A percentile compares a stretch with the other conserved stretches of the same genome.
phyloP scores from a whole-genome alignment of 2,329 filamentous ascomycete species.

The Teratosphaeria nubilosa region DNA sequence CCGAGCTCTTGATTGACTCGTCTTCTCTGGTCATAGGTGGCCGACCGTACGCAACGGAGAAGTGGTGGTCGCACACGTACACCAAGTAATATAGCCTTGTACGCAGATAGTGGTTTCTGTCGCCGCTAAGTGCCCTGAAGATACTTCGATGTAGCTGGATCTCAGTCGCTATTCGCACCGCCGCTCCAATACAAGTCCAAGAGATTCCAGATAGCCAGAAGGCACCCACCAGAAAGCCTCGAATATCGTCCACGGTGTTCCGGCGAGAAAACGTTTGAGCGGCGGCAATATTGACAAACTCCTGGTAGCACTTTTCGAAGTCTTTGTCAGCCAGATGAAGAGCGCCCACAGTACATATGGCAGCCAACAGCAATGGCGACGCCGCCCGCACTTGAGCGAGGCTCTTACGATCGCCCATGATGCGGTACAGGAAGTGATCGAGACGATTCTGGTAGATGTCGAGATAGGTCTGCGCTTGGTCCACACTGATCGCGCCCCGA shows the following conservation, averaged over 20 bases:
- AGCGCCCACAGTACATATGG: slow-evolving; percentile 27
- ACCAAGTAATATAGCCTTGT: slow-evolving; percentile 32
- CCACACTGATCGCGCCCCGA: slow-evolving; percentile 16
- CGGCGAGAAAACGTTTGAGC: slow-evolving; percentile 19
- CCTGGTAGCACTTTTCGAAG: slow-evolving; percentile 23
- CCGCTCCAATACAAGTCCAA: slow-evolving; percentile 22
- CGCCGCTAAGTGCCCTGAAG: slow-evolving; percentile 24
- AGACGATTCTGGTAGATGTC: slow-evolving; percentile 23
- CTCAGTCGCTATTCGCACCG: slow-evolving; percentile 31
- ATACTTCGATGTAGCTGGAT: slow-evolving; percentile 31
- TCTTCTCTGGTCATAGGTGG: slow-evolving; percentile 29
- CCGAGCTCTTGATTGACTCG: slow-evolving; percentile 20
- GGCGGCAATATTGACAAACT: slow-evolving; percentile 21
- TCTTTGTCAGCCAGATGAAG: slow-evolving; percentile 18
- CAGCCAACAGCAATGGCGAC: slow-evolving; percentile 25
- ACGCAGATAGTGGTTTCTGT: slow-evolving; percentile 24
- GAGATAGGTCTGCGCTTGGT: slow-evolving; percentile 21
- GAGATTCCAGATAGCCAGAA: slow-evolving; percentile 28
- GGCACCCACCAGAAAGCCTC: slow-evolving; percentile 29
- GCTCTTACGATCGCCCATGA: slow-evolving; percentile 22
- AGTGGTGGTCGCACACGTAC: slow-evolving; percentile 32
- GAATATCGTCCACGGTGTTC: slow-evolving; percentile 21
- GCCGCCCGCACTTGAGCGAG: slow-evolving; percentile 18
- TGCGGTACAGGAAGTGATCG: slow-evolving; percentile 25
- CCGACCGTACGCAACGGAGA: slow-evolving; percentile 27